These are phyloP conservation scores for Setomelanomma holmii DNA, from an alignment of 2,329 filamentous ascomycete genomes.

Conservation along the genomic window DNA sequence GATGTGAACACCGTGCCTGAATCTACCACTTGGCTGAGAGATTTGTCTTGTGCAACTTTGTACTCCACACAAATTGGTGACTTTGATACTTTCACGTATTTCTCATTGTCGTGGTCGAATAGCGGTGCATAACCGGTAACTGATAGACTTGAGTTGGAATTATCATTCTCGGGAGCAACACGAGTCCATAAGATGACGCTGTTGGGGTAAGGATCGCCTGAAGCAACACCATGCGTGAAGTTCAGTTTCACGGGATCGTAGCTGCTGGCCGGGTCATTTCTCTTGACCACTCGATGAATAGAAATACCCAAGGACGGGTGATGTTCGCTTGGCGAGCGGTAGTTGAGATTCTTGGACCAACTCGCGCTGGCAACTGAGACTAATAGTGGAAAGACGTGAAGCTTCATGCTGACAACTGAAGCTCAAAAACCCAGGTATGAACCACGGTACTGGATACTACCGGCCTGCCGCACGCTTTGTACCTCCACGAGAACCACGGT, in stretches of 20 bases:
- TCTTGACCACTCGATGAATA: constrained; percentile 66
- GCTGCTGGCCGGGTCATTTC: constrained; percentile 46
- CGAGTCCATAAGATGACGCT: constrained; percentile 46
- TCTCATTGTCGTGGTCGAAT: constrained; percentile 62
- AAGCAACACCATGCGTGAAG: constrained; percentile 56
- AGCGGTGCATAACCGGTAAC: constrained; percentile 64
- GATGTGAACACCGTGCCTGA: constrained; percentile 71
- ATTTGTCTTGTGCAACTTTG: constrained; percentile 61
- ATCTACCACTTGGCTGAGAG: constrained; percentile 57
- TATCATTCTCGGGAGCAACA: constrained; percentile 47
- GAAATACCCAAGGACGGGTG: constrained; percentile 70
- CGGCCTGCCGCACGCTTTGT: constrained; percentile 28
- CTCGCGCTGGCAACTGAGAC: constrained; percentile 28
- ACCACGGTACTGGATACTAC: not conserved
- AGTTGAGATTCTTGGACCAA: constrained; percentile 66
- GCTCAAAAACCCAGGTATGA: no score
- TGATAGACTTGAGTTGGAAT: constrained; percentile 55
- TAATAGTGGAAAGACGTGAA: constrained; percentile 31
- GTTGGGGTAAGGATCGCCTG: constrained; percentile 55
- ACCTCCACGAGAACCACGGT: constrained; percentile 3
- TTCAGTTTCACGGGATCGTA: constrained; percentile 34
- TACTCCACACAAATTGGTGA: constrained; percentile 73
- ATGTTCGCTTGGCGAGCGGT: constrained; percentile 69
- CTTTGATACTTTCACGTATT: constrained; percentile 61
- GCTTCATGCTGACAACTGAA: constrained; percentile 34